These are phyloP conservation scores for Aspergillus bombycis DNA, from an alignment of 2,329 filamentous ascomycete species.

Conservation along the genomic window DNA sequence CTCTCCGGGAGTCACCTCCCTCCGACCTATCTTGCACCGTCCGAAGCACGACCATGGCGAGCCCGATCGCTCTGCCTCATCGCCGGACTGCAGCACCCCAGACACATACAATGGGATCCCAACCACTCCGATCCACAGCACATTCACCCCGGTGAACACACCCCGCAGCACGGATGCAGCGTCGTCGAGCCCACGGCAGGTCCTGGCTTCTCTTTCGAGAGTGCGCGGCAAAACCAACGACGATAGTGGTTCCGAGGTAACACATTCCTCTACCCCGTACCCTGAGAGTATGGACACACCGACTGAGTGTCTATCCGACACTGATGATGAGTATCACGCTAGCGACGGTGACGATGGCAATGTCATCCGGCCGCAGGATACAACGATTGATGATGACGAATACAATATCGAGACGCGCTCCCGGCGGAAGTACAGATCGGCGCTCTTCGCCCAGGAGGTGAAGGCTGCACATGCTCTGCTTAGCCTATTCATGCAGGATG, in stretches of 20 bases:
- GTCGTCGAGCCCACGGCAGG: conserved; percentile 19
- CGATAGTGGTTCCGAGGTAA: conserved; percentile 11
- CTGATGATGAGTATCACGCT: conserved; percentile 22
- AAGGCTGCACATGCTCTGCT: conserved; percentile 44
- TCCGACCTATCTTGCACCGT: background rate
- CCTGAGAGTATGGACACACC: conserved; percentile 18
- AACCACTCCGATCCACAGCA: conserved; percentile 39
- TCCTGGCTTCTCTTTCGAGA: conserved; percentile 27
- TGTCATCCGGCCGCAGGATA: background rate
- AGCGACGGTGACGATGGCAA: conserved; percentile 28
- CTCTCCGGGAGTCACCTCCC: background rate
- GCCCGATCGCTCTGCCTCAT: conserved; percentile 29
- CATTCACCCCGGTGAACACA: conserved; percentile 49
- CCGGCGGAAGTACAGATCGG: conserved; percentile 10
- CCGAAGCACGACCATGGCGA: background rate
- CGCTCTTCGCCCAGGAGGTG: conserved; percentile 36
- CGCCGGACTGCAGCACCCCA: conserved; percentile 38
- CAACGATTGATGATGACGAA: background rate
- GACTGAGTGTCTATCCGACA: conserved; percentile 16
- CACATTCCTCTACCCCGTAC: background rate
- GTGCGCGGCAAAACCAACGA: conserved; percentile 14
- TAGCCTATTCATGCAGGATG: conserved; percentile 38
- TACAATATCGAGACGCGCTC: conserved; percentile 11
- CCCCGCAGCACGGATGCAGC: conserved; percentile 31
- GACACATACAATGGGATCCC: conserved; percentile 44